Evolutionary conservation across 2,329 filamentous ascomycete genomes (phyloP), one percentile per base, ranked within the genome.

Genomic region (Botryosphaeria dothidea): DNA sequence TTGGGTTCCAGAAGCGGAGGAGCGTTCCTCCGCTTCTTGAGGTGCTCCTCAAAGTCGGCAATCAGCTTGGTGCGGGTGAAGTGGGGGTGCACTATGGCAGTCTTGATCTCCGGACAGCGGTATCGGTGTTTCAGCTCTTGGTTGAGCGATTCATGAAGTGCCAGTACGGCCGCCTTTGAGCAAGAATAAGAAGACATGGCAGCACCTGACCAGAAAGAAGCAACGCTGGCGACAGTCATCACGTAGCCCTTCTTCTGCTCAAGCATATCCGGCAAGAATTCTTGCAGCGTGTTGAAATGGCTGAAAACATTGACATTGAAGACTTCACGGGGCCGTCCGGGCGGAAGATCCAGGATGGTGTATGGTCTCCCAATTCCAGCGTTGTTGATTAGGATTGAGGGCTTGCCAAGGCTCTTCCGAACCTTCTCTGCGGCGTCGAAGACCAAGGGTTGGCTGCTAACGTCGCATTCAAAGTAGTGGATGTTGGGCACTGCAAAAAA

Each of bases 61-160:
- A 75, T 49, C 13, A 75, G 71, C 25, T 68, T 69, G 0, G 73
- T 75, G 4, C 66, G 52, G 34, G 73, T 71, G 71, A 71, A 75
- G 3, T 67, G 68, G 1, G 73, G 73, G 45, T 75, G 72, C 11
- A 75, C 66, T 17, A 68, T 69, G 1, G 71, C 71, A 1, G 71
- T 74, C 60, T 72, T 72, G 23, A 75, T 74, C 27, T 67, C 65
- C 23, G 66, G 49, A 25, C 72, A 54, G 21, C 23, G 31, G 21
- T 64, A 67, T 71, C 73, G 56, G 49, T 73, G 70, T 29, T 74
- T 75, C 25, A 81, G 71, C 66, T 82, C 80, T 34, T 77, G 73
- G 17, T 68, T 72, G 15, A 82, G 76, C 5, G 62, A 78, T 74
- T 75, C 73, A 49, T 67, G 71, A 13, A 75, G 51, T 52, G 71